Conservation (phyloP, 805 yeast genomes). For the Lachancea sp. region DNA sequence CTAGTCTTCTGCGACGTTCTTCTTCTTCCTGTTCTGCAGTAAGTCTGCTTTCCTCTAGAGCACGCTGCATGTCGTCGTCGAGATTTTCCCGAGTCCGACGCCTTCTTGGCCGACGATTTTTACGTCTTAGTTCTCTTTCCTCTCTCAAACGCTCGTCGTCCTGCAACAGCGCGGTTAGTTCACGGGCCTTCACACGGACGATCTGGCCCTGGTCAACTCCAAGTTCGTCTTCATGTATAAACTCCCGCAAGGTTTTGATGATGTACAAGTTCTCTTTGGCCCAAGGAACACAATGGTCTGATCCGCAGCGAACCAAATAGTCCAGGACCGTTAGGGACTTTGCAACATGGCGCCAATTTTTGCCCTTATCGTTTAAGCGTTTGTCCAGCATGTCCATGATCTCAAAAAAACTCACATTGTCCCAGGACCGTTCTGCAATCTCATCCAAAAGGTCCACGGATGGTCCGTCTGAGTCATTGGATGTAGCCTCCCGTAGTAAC, state of each 20-base stretch:
- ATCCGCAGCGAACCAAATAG: constrained; percentile 76
- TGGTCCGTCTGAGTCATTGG: constrained; percentile 86
- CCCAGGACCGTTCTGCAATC: constrained; percentile 66
- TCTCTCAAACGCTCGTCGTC: constrained; percentile 75
- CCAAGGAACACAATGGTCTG: constrained; percentile 89
- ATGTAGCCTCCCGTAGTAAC: constrained; percentile 85
- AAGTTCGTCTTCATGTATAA: constrained; percentile 67
- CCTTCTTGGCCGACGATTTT: constrained; percentile 32
- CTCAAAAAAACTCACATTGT: constrained; percentile 69
- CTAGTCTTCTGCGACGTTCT: constrained; percentile 36
- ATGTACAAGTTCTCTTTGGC: constrained; percentile 81
- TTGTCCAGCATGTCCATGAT: constrained; percentile 92
- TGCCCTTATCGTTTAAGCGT: constrained; percentile 90
- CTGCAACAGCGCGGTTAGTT: constrained; percentile 66
- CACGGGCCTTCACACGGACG: constrained; percentile 84
- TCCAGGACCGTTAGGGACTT: constrained; percentile 87
- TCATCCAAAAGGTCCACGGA: constrained; percentile 76
- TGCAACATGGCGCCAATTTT: constrained; percentile 94
- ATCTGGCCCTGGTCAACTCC: constrained; percentile 85
- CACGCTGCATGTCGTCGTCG: constrained; percentile 73
- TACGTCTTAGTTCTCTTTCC: constrained; percentile 48
- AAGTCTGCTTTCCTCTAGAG: constrained; percentile 68
- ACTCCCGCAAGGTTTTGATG: constrained; percentile 85
- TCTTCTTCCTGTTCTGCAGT: constrained; percentile 82
- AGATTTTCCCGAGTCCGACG: constrained; percentile 38